Evolutionary conservation across 2,329 filamentous ascomycete genomes (phyloP), one percentile per base, ranked within the genome.

Genomic region (Neofusicoccum ribis): DNA sequence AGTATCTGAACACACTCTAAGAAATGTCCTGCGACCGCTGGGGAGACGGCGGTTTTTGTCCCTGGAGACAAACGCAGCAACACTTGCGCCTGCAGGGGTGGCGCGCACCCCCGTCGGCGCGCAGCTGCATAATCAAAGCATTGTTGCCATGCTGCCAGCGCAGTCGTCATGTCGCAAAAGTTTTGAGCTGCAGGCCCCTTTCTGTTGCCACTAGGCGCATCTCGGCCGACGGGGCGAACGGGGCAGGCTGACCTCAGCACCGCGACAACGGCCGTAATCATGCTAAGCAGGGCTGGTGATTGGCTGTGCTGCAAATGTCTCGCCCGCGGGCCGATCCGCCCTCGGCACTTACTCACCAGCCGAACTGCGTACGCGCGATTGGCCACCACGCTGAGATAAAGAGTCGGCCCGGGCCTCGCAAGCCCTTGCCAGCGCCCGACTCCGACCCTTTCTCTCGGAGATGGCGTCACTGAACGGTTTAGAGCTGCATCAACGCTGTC

Each of bases 101-200:
- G 5, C 4, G 3, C 5, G 36, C 52, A n/a, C 7, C 20, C 51
- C 3, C 37, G 15, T 8, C 8, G 14, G 37, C 37, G 14, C 7
- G 49, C 44, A 46, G 39, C 20, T 27, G 14, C 14, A 63, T 12
- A 56, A 49, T 58, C 51, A 66, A 54, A 46, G 15, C 43, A 61
- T 41, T 23, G 52, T 58, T 37, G 36, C 6, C 44, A 46, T 44
- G 37, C 5, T 23, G 63, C 6, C 27, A 5, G 44, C 39, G 56
- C 5, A 50, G 47, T 50, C 47, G 47, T 50, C 47, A 50, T 34
- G 27, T n/a, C 31, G 34, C 37, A 17, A 12, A 39, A 23, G 49
- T 34, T 34, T 43, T 43, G 52, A 3, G 5, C 39, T n/a, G 23
- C 5, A 27, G 20, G 7, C 39, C 54, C 54, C 39, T 44, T 58